Base-by-base conservation (phyloP, 2,329 filamentous ascomycete genomes). In the Cercospora sesami region DNA sequence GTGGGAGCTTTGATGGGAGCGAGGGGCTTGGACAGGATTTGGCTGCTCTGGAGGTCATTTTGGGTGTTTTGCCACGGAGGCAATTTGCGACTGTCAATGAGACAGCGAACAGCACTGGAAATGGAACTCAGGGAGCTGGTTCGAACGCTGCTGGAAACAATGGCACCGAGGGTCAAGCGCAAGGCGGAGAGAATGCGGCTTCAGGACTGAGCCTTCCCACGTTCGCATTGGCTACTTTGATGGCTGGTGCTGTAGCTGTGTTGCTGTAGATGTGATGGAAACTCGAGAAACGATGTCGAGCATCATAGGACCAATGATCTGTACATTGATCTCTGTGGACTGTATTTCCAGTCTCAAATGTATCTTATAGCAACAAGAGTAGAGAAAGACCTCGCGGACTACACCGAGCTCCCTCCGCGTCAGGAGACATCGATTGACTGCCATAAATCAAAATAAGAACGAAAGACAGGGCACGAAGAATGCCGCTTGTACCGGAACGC, bases 181-280 rank as follows among this genome's bases (percentile, higher is more conserved):
- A 45, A n/a, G 36, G 39, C 14, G 23, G 33, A 26, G 12, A 48
- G 59, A 61, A 61, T 31, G 59, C 39, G 69, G 87, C 85, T 76
- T 96, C 91, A 80, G 94, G 97, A 82, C 91, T 90, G 86, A 99
- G 98, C 70, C 91, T 91, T 79, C 98, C 95, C 79, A 99, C 97
- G 80, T 45, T 45, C 12, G 59, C n/a, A 23, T 21, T 61, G 12
- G 26, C 33, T 26, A 23, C 59, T 61, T 23, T 48, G 33, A 30
- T 61, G 59, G 16, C 36, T 33, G 59, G 59, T 42, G 31, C 10
- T 28, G 18, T 42, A 0, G 58, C 31, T 23, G 23, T 42, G n/a
- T n/a, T 60, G 9, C 1, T 42, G 10, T 60, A 60, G 31, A 5
- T 39, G 18, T n/a, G 4, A 6, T 3, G 26, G 0, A 14, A 6